phyloP scores from a whole-genome alignment of 1,139 yeast genomes.

The Debaryomyces singareniensis region DNA sequence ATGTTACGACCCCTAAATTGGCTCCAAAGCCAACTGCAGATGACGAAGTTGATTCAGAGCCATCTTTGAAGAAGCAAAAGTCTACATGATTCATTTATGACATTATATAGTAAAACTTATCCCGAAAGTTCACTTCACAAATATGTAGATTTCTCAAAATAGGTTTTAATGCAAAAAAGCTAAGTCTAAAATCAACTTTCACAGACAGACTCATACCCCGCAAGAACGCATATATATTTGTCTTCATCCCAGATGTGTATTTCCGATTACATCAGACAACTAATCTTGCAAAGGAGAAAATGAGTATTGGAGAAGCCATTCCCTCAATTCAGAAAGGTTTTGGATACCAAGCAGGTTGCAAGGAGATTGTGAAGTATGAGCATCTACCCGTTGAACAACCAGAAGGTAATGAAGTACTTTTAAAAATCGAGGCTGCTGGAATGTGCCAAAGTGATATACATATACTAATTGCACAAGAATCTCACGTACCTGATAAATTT shows the following conservation, averaged over 20 bases:
- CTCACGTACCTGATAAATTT: constrained; percentile 21
- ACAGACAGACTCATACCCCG: too few species aligned
- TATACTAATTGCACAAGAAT: constrained; percentile 25
- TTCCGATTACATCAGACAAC: too few species aligned
- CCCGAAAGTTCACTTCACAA: too few species aligned
- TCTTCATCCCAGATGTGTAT: too few species aligned
- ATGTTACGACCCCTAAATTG: constrained; percentile 32
- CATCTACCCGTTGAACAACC: constrained; percentile 35
- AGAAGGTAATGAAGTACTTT: constrained; percentile 27
- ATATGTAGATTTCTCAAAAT: too few species aligned
- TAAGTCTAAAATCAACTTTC: too few species aligned
- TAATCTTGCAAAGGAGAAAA: too few species aligned
- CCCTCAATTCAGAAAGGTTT: constrained; percentile 17
- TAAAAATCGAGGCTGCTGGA: constrained; percentile 48
- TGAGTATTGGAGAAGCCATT: too few species aligned
- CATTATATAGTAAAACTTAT: neutral
- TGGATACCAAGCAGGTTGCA: constrained; percentile 18
- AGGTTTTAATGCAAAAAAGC: too few species aligned
- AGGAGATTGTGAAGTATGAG: constrained; percentile 16
- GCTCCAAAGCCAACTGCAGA: constrained; percentile 17
- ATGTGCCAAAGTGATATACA: constrained; percentile 49
- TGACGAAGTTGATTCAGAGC: constrained; percentile 18
- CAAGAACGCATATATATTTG: too few species aligned
- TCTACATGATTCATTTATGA: constrained; percentile 12
- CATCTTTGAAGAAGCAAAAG: constrained; percentile 31